These are phyloP conservation scores for Thecaphora frezii DNA, from an alignment of 1,284 basidiomycete species.

Conservation along the genomic window DNA sequence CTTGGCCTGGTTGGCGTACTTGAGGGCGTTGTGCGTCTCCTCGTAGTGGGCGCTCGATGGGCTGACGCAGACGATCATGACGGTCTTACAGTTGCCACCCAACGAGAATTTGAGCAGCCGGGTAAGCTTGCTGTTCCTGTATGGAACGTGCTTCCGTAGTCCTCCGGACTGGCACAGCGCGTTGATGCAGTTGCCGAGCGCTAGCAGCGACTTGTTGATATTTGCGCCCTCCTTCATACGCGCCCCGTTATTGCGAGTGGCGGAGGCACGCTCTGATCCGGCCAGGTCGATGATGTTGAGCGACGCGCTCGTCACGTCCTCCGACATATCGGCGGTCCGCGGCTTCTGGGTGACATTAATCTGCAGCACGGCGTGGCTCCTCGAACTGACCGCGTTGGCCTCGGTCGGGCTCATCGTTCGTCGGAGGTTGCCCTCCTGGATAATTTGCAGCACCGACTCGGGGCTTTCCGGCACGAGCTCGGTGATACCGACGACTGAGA, in stretches of 20 bases:
- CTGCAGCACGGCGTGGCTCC: slow-evolving; percentile 57
- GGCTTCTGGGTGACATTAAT: slow-evolving; percentile 57
- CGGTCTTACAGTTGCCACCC: slow-evolving; percentile 59
- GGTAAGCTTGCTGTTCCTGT: slow-evolving; percentile 57
- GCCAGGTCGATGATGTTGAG: slow-evolving; percentile 59
- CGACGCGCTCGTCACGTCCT: slow-evolving; percentile 52
- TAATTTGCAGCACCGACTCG: slow-evolving; percentile 53
- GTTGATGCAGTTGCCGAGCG: slow-evolving; percentile 59
- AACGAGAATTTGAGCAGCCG: slow-evolving; percentile 58
- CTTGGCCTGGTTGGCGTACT: slow-evolving; percentile 59
- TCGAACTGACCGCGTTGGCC: slow-evolving; percentile 56
- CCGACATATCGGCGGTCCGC: slow-evolving; percentile 49
- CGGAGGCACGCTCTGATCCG: slow-evolving; percentile 56
- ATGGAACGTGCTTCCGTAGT: slow-evolving; percentile 46
- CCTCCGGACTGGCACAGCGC: slow-evolving; percentile 56
- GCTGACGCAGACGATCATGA: slow-evolving; percentile 59
- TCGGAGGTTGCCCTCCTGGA: slow-evolving; percentile 55
- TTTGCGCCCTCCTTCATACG: slow-evolving; percentile 60
- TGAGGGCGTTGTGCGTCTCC: slow-evolving; percentile 59
- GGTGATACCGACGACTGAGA: slow-evolving; percentile 58
- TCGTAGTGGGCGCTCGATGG: slow-evolving; percentile 58
- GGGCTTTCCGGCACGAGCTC: slow-evolving; percentile 53
- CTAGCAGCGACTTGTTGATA: slow-evolving; percentile 58
- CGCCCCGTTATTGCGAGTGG: slow-evolving; percentile 56
- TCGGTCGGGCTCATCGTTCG: slow-evolving; percentile 58